A percentile compares a stretch with the other conserved stretches of the same genome.
These are phyloP conservation scores for Paramecium tetraurelia DNA, from an alignment of 73 alveolate genomes.

Conservation along the genomic window DNA sequence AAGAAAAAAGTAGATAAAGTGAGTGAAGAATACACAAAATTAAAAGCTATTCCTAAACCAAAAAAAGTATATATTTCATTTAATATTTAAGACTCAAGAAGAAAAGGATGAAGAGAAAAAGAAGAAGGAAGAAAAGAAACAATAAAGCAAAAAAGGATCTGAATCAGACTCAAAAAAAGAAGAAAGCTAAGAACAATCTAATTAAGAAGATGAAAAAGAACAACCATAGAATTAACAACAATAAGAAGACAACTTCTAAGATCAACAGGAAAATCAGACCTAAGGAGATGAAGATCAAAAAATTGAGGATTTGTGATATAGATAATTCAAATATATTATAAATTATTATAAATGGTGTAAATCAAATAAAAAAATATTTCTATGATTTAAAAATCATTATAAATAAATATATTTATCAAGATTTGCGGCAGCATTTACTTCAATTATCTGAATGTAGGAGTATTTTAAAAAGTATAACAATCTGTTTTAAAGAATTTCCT, in stretches of 20 bases:
- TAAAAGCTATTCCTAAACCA: conserved; percentile 53
- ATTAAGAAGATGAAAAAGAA: neutral
- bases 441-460: conserved; percentile 67
- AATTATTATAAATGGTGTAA: neutral
- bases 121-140: conserved; percentile 40
- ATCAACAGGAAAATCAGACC: neutral
- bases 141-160: conserved; percentile 7
- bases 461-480: conserved; percentile 87
- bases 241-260: neutral
- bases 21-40: conserved; percentile 43
- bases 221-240: no score
- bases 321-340: neutral
- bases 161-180: neutral
- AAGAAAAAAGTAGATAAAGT: conserved; percentile 37
- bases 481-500: conserved; percentile 95
- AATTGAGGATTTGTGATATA: conserved; percentile 24
- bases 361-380: neutral
- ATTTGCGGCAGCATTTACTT: neutral
- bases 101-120: conserved; percentile 52
- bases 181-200: neutral
- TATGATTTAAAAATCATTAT: neutral
- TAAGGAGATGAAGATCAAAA: neutral
- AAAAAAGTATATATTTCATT: neutral
- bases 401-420: neutral
- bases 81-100: neutral